phyloP scores from a whole-genome alignment of 495 filamentous ascomycete genomes.

The Margaritispora aquatica region DNA sequence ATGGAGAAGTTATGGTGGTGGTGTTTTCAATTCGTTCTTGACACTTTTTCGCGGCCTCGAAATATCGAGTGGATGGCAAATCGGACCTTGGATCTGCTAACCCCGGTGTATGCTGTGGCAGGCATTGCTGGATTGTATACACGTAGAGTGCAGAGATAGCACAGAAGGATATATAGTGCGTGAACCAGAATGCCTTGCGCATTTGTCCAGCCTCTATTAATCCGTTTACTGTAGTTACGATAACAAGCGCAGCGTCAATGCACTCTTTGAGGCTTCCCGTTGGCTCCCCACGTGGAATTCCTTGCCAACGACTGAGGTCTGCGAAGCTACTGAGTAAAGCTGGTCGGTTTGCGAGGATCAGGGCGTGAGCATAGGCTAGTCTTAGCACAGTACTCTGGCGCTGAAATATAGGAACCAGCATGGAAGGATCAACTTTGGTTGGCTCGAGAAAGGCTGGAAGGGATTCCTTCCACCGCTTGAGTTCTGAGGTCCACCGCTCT shows the following conservation, averaged over 20 bases:
- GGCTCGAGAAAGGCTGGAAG: slow-evolving; percentile 29
- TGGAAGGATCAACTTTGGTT: slow-evolving; percentile 35
- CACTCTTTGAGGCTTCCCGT: too few species aligned
- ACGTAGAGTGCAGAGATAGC: slow-evolving; percentile 49
- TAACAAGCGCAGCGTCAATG: not conserved
- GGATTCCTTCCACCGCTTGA: too few species aligned
- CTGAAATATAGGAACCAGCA: slow-evolving; percentile 28
- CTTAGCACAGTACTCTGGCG: not conserved
- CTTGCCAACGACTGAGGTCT: not conserved
- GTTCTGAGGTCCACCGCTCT: too few species aligned
- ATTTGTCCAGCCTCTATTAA: slow-evolving; percentile 12
- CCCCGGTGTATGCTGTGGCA: too few species aligned
- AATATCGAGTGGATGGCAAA: too few species aligned
- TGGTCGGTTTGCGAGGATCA: not conserved
- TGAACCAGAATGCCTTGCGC: slow-evolving; percentile 33
- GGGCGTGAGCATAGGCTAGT: not conserved
- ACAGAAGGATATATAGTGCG: slow-evolving; percentile 47
- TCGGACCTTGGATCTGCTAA: too few species aligned
- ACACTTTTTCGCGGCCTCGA: not conserved
- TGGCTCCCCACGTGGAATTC: not conserved
- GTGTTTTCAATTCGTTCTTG: not conserved
- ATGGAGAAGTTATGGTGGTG: not conserved
- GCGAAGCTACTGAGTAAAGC: not conserved
- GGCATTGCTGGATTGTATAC: slow-evolving; percentile 43
- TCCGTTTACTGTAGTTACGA: not conserved